Percentiles rank a stretch among this genome's conserved stretches.
Conservation (phyloP, 78 protist species). For the Polysphondylium violaceum region DNA sequence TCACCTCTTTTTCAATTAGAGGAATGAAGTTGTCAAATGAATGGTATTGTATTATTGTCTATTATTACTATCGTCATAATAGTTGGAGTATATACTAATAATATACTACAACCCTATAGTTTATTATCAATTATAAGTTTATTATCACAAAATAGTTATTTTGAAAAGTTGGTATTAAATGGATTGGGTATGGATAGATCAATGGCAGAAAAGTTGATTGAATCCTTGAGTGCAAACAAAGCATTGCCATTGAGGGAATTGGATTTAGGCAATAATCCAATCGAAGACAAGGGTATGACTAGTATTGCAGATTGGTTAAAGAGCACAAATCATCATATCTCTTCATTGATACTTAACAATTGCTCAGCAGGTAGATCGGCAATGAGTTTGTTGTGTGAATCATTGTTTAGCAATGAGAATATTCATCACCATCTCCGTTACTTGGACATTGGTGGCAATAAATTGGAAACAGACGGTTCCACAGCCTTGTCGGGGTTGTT, state of each 20-base stretch:
- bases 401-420: neutral
- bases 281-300: constrained; percentile 70
- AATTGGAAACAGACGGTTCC: constrained; percentile 50
- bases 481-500: constrained; percentile 40
- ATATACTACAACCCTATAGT: constrained; percentile 2
- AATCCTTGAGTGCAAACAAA: constrained; percentile 28
- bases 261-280: constrained; percentile 67
- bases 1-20: constrained; percentile 42
- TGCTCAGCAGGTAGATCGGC: constrained; percentile 59
- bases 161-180: constrained; percentile 52
- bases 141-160: constrained; percentile 26
- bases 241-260: constrained; percentile 50
- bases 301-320: constrained; percentile 28
- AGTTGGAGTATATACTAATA: neutral
- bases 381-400: constrained; percentile 27
- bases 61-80: neutral
- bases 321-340: neutral
- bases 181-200: constrained; percentile 67
- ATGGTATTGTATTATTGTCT: too few relatives aligned
- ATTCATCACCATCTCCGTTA: neutral
- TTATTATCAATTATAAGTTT: constrained; percentile 44
- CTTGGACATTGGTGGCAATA: constrained; percentile 48
- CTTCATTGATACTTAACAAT: constrained; percentile 20
- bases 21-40: constrained; percentile 50
- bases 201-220: constrained; percentile 39